Percentiles rank a stretch among this genome's conserved stretches.
Conservation (phyloP, 2,329 filamentous ascomycete genomes). For the Dactylellina parvicollis region DNA sequence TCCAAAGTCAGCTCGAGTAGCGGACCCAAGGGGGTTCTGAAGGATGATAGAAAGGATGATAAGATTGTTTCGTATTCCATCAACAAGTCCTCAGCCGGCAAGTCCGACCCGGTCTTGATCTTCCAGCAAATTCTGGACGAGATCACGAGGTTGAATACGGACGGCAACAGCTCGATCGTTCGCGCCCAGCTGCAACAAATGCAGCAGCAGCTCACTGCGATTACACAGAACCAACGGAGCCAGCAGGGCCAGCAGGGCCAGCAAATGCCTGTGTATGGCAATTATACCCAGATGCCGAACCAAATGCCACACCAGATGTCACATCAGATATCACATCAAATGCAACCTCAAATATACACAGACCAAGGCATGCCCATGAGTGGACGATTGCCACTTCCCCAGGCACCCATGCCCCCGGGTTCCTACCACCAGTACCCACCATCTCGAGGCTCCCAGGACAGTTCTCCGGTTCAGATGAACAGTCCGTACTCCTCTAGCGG, state of each 20-base stretch:
- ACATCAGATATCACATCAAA: background rate
- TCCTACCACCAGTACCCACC: constrained; percentile 17
- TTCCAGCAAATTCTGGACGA: constrained; percentile 8
- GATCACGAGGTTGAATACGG: constrained; percentile 24
- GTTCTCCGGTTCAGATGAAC: constrained; percentile 23
- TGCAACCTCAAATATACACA: background rate
- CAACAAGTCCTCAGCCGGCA: background rate
- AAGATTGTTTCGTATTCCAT: background rate
- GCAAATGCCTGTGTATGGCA: background rate
- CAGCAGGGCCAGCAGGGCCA: background rate
- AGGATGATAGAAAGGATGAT: constrained; percentile 22
- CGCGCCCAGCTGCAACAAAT: constrained; percentile 19
- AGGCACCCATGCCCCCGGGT: background rate
- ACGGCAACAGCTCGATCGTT: constrained; percentile 14
- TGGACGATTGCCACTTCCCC: background rate
- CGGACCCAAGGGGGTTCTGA: constrained; percentile 13
- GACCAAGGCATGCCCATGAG: constrained; percentile 1
- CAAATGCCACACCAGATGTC: background rate
- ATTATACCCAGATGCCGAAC: background rate
- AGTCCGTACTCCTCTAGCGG: background rate
- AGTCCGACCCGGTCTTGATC: background rate
- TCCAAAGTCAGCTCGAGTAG: background rate
- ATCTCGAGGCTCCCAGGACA: constrained; percentile 3
- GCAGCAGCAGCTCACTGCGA: background rate
- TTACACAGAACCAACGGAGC: constrained; percentile 8